These are phyloP conservation scores for Fraxinus paxiana DNA, from an alignment of 305 asterid genomes.

Conservation along the genomic window DNA sequence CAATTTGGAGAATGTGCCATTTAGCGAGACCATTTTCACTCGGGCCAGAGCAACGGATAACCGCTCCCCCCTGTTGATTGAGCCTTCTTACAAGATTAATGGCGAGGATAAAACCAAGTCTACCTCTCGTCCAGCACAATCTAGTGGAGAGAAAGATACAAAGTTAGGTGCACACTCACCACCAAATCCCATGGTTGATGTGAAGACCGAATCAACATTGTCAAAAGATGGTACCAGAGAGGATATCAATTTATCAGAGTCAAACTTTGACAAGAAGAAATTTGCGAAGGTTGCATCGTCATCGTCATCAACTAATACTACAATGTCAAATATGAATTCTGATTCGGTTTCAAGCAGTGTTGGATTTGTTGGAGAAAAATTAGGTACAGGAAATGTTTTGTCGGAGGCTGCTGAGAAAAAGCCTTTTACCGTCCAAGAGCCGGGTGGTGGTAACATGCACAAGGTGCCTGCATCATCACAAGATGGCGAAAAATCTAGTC, in stretches of 20 bases:
- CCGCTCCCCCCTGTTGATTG: constrained; percentile 53
- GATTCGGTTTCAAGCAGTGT: constrained; percentile 11
- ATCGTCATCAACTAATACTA: not conserved
- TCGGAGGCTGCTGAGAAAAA: constrained; percentile 11
- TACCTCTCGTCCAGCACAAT: constrained; percentile 39
- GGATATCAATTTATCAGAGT: not conserved
- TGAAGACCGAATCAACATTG: constrained; percentile 31
- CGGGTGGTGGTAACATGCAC: constrained; percentile 1
- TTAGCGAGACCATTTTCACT: constrained; percentile 45
- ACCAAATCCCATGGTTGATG: constrained; percentile 36
- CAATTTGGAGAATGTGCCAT: constrained; percentile 58
- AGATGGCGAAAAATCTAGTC: constrained; percentile 40
- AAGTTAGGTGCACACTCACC: constrained; percentile 42
- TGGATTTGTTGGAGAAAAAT: not conserved
- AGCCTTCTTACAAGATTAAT: constrained; percentile 65
- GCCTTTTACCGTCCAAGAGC: constrained; percentile 26
- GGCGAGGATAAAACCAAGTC: constrained; percentile 62
- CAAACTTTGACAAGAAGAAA: not conserved
- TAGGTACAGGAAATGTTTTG: not conserved
- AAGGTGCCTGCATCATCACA: constrained; percentile 14
- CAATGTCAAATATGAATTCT: constrained; percentile 25
- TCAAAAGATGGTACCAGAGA: not conserved
- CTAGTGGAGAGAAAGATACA: constrained; percentile 45
- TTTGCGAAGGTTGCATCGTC: not conserved
- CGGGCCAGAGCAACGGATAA: constrained; percentile 41